phyloP scores from a whole-genome alignment of 139 green algal genomes.

The Chlamydomonas incerta region DNA sequence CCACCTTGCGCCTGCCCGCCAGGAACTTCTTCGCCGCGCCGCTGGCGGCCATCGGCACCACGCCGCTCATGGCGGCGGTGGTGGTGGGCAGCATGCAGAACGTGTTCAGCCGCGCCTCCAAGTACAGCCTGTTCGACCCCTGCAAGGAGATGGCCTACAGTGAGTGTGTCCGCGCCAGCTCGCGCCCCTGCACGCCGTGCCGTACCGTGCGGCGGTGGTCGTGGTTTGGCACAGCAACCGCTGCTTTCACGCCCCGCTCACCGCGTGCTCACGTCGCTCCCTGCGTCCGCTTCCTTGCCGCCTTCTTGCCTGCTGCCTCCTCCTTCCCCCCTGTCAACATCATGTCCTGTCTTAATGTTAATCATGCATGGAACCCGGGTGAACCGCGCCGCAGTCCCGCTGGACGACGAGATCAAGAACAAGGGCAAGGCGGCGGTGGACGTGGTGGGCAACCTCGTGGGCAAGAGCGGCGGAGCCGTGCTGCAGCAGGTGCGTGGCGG shows the following conservation, averaged over 20 bases:
- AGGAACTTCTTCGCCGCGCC: conserved; percentile 70
- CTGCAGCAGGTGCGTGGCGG: conserved; percentile 87
- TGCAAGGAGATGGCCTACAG: conserved; percentile 99
- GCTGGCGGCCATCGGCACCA: conserved; percentile 87
- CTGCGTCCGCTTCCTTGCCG: too few relatives aligned
- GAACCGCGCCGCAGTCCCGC: conserved; percentile 69
- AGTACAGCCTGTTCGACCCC: conserved; percentile 99
- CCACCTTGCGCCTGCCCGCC: too few relatives aligned
- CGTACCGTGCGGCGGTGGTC: neutral
- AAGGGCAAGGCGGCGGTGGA: conserved; percentile 99
- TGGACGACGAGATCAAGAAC: conserved; percentile 90
- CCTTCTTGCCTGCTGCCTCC: too few relatives aligned
- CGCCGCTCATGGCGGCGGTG: conserved; percentile 94
- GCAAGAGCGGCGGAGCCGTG: conserved; percentile 96
- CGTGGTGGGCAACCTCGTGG: conserved; percentile 98
- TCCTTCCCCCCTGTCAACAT: too few relatives aligned
- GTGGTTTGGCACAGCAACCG: too few relatives aligned
- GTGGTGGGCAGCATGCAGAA: conserved; percentile 97
- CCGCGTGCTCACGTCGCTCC: too few relatives aligned
- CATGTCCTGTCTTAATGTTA: too few relatives aligned
- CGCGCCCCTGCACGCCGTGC: too few relatives aligned
- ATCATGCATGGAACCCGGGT: too few relatives aligned
- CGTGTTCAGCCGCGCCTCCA: conserved; percentile 96
- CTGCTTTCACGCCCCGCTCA: too few relatives aligned
- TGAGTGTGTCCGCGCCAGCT: neutral